Percentiles rank a stretch among this genome's conserved stretches.
Evolutionary conservation across 345 rosid genomes (phyloP).

Genomic region (Bruguiera sexangula): DNA sequence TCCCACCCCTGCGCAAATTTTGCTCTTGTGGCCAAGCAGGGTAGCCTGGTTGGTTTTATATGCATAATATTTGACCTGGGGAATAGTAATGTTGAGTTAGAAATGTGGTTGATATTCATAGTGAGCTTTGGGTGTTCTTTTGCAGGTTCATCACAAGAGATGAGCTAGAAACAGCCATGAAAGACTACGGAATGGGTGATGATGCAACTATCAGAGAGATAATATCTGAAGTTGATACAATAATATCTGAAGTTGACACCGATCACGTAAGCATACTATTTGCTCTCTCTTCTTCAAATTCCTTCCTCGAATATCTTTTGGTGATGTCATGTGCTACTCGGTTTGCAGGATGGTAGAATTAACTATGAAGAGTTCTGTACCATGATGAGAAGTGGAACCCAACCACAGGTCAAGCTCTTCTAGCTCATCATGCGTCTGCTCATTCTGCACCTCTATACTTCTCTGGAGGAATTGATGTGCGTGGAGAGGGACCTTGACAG

Average conservation of each 20-base stretch:
- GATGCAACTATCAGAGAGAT: constrained; percentile 32
- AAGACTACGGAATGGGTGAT: constrained; percentile 33
- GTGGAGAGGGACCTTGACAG: not conserved
- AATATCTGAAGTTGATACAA: constrained; percentile 31
- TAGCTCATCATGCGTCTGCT: not conserved
- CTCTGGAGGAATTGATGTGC: no score
- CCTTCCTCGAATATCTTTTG: not conserved
- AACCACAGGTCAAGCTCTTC: constrained; percentile 15
- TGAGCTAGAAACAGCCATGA: constrained; percentile 35
- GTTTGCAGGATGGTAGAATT: constrained; percentile 39
- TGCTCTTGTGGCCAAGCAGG: no score
- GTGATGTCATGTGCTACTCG: not conserved
- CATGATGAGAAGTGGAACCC: constrained; percentile 32
- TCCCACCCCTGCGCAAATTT: no score
- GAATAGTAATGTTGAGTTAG: not conserved
- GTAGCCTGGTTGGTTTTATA: not conserved
- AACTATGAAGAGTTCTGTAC: constrained; percentile 43
- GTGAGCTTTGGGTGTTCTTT: not conserved
- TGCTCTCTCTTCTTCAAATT: not conserved
- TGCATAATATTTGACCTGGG: not conserved
- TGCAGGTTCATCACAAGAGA: constrained; percentile 35
- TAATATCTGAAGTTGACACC: constrained; percentile 34
- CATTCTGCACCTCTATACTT: not conserved
- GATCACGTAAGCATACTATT: constrained; percentile 18
- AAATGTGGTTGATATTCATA: not conserved